These are phyloP conservation scores for Akanthomyces lecanii DNA, from an alignment of 2,329 filamentous ascomycete genomes.

Conservation along the genomic window DNA sequence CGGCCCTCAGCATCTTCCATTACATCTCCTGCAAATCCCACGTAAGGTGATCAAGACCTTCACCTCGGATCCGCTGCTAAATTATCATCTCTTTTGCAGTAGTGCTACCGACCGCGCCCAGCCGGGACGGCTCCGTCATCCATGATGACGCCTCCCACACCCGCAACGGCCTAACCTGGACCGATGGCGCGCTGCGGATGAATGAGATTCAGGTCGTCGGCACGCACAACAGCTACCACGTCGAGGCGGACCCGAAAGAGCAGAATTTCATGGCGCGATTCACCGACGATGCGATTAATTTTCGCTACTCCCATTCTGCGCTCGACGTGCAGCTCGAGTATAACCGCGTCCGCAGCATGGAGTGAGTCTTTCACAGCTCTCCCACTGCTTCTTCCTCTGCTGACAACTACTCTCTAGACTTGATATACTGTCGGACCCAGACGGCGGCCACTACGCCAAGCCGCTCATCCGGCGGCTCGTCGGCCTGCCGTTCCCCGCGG, in stretches of 20 bases:
- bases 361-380: slow-evolving; percentile 23
- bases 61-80: not conserved
- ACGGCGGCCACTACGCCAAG: slow-evolving; percentile 43
- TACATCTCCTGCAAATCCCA: not conserved
- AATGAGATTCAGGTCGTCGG: slow-evolving; percentile 50
- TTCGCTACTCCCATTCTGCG: slow-evolving; percentile 45
- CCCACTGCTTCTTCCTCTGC: not conserved
- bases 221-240: slow-evolving; percentile 50
- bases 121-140: not conserved
- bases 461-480: slow-evolving; percentile 39
- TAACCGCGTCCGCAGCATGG: slow-evolving; percentile 43
- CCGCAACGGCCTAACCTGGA: slow-evolving; percentile 31
- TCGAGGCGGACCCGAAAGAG: slow-evolving; percentile 40
- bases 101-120: not conserved
- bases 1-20: not conserved
- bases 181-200: slow-evolving; percentile 36
- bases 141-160: slow-evolving; percentile 19
- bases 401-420: slow-evolving; percentile 22
- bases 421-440: slow-evolving; percentile 45
- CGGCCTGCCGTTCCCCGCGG: slow-evolving; percentile 35
- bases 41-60: not conserved
- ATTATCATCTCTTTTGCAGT: not conserved
- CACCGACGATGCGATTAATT: slow-evolving; percentile 34
- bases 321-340: slow-evolving; percentile 41
- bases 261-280: slow-evolving; percentile 36